Percentiles rank a stretch among this genome's conserved stretches.
These are phyloP conservation scores for Vicia faba DNA, from an alignment of 306 rosid species.

Conservation along the genomic window DNA sequence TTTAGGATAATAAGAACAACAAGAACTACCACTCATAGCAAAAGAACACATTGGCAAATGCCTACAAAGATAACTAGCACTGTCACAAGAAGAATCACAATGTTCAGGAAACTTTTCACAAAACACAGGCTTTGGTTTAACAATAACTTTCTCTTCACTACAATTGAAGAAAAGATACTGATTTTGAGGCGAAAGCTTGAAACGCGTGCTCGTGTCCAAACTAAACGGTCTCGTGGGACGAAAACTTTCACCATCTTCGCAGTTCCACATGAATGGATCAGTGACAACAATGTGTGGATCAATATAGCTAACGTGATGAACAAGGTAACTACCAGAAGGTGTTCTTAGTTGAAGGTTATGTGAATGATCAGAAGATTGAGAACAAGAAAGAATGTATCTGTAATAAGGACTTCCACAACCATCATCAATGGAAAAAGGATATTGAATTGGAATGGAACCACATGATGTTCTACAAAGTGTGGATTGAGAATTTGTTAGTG, in stretches of 20 bases:
- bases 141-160: slow-evolving; percentile 63
- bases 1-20: slow-evolving; percentile 81
- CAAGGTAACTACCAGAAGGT: slow-evolving; percentile 74
- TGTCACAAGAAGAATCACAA: slow-evolving; percentile 89
- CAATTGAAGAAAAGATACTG: slow-evolving; percentile 92
- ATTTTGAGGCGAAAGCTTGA: slow-evolving; percentile 70
- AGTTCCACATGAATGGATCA: slow-evolving; percentile 92
- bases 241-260: slow-evolving; percentile 62
- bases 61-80: slow-evolving; percentile 80
- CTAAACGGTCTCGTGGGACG: slow-evolving; percentile 77
- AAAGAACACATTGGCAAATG: slow-evolving; percentile 70
- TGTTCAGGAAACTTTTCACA: slow-evolving; percentile 72
- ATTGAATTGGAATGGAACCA: slow-evolving; percentile 69
- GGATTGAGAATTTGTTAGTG: slow-evolving; percentile 41
- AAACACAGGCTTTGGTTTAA: slow-evolving; percentile 72
- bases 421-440: slow-evolving; percentile 87
- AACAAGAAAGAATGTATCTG: slow-evolving; percentile 66
- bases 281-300: slow-evolving; percentile 78
- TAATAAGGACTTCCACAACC: slow-evolving; percentile 94
- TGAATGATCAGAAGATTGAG: slow-evolving; percentile 31
- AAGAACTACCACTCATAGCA: slow-evolving; percentile 51
- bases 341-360: slow-evolving; percentile 71
- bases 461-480: slow-evolving; percentile 70
- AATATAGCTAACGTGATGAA: slow-evolving; percentile 61
- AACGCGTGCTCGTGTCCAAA: slow-evolving; percentile 75